Base-by-base conservation (phyloP, 2,329 filamentous ascomycete species). In the Botrytis tulipae region DNA sequence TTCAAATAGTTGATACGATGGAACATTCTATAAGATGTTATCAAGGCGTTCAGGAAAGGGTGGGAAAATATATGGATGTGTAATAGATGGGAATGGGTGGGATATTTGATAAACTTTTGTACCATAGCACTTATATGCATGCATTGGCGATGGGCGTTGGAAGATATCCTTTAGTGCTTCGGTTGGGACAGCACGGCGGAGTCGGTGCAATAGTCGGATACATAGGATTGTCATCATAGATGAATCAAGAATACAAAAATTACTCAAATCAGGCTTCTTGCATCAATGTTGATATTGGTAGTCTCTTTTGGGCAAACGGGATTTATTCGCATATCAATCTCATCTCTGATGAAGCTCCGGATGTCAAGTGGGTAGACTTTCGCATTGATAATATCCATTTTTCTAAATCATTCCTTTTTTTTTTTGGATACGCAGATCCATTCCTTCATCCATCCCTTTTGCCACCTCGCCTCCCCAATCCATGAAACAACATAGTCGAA, bases 1-100 rank as follows among this genome's bases (percentile, higher is more conserved):
- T 82, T 79, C 70, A 81, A 80, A 72, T 81, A 57, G 72, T 65
- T 48, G 37, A 46, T n/a, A 59, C 16, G 25, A 54, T 8, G 22
- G 46, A 48, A 29, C 3, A 35, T 32, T 68, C 57, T 18, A 57
- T 32, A 25, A 54, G 25, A 57, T 37, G 25, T 72, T 59, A n/a
- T 25, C 29, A 48, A 44, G 70, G 51, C 61, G 46, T 72, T 67
- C 16, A 25, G 37, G 37, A 42, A n/a, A 57, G 37, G 46, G 25
- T 16, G 29, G 68, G 10, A n/a, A 40, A n/a, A 40, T 12, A 44
- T 37, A 40, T 35, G 40, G 48, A 40, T 54, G 42, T 14, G 12
- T 51, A 3, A 14, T 12, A 61, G 18, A 25, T 14, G 6, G 29
- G 25, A n/a, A 37, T 44, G 37, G 42, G 32, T 42, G 29, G 1